A percentile compares a stretch with the other conserved stretches of the same genome.
phyloP scores from a whole-genome alignment of 2,329 filamentous ascomycete species.

The Akanthomyces muscarius region DNA sequence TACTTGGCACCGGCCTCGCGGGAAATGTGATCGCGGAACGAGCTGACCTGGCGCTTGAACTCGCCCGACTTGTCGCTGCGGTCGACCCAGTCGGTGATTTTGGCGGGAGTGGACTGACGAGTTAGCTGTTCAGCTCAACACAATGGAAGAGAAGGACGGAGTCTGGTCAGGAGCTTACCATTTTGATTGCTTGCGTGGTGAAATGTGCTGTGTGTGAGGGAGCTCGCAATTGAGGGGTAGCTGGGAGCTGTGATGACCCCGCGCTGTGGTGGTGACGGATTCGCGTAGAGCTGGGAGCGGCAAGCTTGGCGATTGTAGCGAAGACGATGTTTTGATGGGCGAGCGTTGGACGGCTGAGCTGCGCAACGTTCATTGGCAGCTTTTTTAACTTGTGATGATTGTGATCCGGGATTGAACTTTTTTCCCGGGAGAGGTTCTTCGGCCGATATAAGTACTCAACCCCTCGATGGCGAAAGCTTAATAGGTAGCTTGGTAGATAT shows the following conservation, averaged over 20 bases:
- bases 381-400: background rate
- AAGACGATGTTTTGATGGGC: background rate
- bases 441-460: background rate
- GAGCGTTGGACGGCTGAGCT: background rate
- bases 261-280: constrained; percentile 5
- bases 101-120: constrained; percentile 27
- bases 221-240: background rate
- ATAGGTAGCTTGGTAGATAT: background rate
- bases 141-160: too few relatives aligned
- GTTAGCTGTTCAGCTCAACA: background rate
- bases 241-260: constrained; percentile 1
- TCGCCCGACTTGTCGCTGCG: constrained; percentile 76
- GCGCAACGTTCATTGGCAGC: constrained; percentile 4
- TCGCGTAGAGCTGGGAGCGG: background rate
- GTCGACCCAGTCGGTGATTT: constrained; percentile 81
- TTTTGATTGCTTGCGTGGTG: constrained; percentile 7
- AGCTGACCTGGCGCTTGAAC: constrained; percentile 83
- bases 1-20: constrained; percentile 68
- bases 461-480: background rate
- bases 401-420: background rate
- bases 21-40: constrained; percentile 79
- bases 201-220: background rate
- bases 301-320: background rate
- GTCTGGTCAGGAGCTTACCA: background rate
- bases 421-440: background rate